Evolutionary conservation across 192 early-diverging fungal species (phyloP).

Genomic region (Coemansia sp.): DNA sequence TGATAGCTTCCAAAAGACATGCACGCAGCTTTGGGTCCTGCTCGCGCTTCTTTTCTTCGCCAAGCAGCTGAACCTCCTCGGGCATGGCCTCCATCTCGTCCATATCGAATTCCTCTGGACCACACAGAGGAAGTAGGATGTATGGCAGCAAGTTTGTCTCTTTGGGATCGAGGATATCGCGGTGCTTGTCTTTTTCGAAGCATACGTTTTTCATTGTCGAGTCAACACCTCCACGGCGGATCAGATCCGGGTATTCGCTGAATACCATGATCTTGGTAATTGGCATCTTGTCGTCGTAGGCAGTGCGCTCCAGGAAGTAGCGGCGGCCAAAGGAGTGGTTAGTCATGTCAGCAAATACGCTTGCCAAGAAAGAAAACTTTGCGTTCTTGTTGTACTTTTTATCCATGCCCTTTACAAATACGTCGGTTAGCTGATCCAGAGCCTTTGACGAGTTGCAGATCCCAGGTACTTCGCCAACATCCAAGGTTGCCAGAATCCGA

Average conservation of each 20-base stretch:
- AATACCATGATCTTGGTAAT: slow-evolving; percentile 85
- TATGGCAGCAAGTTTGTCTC: slow-evolving; percentile 83
- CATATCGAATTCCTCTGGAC: slow-evolving; percentile 86
- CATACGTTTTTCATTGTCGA: slow-evolving; percentile 87
- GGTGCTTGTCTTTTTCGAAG: slow-evolving; percentile 73
- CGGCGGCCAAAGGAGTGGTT: slow-evolving; percentile 66
- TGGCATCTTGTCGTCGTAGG: slow-evolving; percentile 65
- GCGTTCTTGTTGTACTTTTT: slow-evolving; percentile 77
- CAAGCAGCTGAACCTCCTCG: slow-evolving; percentile 86
- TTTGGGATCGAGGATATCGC: slow-evolving; percentile 60
- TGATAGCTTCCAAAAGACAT: slow-evolving; percentile 76
- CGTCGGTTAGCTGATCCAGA: slow-evolving; percentile 85
- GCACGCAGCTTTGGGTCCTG: slow-evolving; percentile 66
- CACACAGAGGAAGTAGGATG: slow-evolving; percentile 83
- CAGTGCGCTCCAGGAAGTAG: slow-evolving; percentile 64
- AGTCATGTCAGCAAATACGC: slow-evolving; percentile 89
- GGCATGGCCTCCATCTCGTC: slow-evolving; percentile 94
- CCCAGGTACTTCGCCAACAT: slow-evolving; percentile 19
- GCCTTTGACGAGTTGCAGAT: slow-evolving; percentile 51
- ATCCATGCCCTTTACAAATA: slow-evolving; percentile 81
- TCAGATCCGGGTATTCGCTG: slow-evolving; percentile 74
- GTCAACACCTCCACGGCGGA: slow-evolving; percentile 88
- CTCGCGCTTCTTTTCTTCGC: slow-evolving; percentile 82
- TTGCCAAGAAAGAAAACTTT: slow-evolving; percentile 80
- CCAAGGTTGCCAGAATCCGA: slow-evolving; percentile 54